These are phyloP conservation scores for Plasmodiophora brassicae DNA, from an alignment of 208 protist species.

Conservation along the genomic window DNA sequence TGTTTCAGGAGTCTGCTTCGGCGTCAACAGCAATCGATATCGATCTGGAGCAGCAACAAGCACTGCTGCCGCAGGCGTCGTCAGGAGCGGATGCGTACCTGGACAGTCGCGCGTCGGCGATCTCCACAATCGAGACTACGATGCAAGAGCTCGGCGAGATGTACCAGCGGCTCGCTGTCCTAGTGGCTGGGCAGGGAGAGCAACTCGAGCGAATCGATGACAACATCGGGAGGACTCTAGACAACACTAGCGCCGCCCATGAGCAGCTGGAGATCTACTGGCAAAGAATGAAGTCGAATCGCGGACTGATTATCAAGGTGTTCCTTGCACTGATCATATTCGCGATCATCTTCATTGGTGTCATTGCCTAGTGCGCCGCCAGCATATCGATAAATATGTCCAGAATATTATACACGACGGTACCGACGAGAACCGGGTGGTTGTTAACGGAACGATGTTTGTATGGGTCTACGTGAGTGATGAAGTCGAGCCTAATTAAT, in stretches of 20 bases:
- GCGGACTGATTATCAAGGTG: constrained; percentile 5
- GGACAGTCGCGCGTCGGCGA: background rate
- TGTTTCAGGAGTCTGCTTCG: too few species aligned
- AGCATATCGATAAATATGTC: too few species aligned
- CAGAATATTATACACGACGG: too few species aligned
- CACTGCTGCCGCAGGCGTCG: background rate
- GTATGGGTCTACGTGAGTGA: too few species aligned
- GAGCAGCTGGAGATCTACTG: constrained; percentile 29
- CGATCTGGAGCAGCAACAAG: background rate
- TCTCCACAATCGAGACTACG: background rate
- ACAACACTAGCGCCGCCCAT: background rate
- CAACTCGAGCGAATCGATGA: background rate
- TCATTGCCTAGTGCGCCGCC: constrained; percentile 2
- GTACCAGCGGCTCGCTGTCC: background rate
- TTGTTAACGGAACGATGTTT: too few species aligned
- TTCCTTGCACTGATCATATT: constrained; percentile 1
- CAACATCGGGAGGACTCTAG: background rate
- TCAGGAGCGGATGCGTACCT: background rate
- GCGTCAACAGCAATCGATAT: background rate
- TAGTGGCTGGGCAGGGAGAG: background rate
- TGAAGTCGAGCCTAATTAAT: too few species aligned
- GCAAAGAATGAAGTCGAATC: constrained; percentile 5
- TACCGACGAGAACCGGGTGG: too few species aligned
- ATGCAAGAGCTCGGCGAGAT: constrained; percentile 21
- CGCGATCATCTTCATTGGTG: background rate